phyloP scores from a whole-genome alignment of 345 rosid genomes.

The Passiflora organensis region DNA sequence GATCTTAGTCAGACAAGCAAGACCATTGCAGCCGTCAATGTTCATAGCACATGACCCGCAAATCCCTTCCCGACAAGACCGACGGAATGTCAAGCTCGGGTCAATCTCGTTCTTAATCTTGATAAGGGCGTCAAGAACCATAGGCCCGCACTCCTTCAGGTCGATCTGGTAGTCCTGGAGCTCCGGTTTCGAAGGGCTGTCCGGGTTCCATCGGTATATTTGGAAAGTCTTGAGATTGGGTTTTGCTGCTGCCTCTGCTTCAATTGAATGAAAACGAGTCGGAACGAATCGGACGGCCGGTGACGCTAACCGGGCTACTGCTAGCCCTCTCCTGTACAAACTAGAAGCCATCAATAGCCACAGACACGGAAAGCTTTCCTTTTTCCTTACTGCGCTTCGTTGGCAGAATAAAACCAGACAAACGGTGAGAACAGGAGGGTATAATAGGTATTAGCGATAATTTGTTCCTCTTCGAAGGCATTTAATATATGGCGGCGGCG shows the following conservation, averaged over 20 bases:
- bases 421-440: no score
- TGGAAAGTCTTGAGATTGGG: constrained; percentile 63
- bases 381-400: no score
- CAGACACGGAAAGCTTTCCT: neutral
- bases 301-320: constrained; percentile 6
- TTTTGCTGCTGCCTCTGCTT: constrained; percentile 36
- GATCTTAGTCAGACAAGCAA: constrained; percentile 89
- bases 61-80: constrained; percentile 96
- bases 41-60: constrained; percentile 98
- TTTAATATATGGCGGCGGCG: no score
- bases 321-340: constrained; percentile 9
- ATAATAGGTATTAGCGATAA: no score
- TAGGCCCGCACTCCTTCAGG: constrained; percentile 88
- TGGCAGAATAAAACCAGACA: no score
- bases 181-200: constrained; percentile 62
- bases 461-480: no score
- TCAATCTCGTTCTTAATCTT: constrained; percentile 98
- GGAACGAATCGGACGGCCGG: constrained; percentile 32
- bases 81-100: constrained; percentile 83
- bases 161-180: constrained; percentile 67
- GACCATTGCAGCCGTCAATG: constrained; percentile 91
- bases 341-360: constrained; percentile 13
- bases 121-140: constrained; percentile 92
- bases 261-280: constrained; percentile 43
- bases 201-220: constrained; percentile 94